Evolutionary conservation across 352 stramenopile genomes (phyloP).

Genomic region (Globisporangium irregulare): DNA sequence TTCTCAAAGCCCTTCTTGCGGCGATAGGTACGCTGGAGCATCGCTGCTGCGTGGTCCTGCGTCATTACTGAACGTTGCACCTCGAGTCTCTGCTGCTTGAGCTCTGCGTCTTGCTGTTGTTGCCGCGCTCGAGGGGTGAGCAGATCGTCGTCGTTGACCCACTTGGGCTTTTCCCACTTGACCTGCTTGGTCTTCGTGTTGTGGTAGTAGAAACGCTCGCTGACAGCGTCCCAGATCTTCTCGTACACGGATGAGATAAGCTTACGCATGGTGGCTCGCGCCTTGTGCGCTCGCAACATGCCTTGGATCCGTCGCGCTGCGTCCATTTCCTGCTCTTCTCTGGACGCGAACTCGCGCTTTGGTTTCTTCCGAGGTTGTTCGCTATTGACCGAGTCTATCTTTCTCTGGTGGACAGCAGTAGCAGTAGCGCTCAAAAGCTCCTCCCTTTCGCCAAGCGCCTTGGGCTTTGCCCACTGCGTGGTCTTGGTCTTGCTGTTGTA

Average conservation of each 20-base stretch:
- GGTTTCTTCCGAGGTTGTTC: not conserved
- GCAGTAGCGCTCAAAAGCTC: slow-evolving; percentile 2
- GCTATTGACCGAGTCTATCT: not conserved
- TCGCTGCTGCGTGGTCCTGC: slow-evolving; percentile 35
- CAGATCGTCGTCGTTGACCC: slow-evolving; percentile 63
- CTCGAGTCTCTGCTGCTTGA: not conserved
- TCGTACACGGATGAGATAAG: slow-evolving; percentile 75
- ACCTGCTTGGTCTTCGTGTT: slow-evolving; percentile 70
- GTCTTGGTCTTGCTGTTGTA: slow-evolving; percentile 72
- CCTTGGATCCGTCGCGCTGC: slow-evolving; percentile 47
- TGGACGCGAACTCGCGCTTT: slow-evolving; percentile 19
- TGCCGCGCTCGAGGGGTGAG: slow-evolving; percentile 45
- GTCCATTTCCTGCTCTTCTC: slow-evolving; percentile 24
- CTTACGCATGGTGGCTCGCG: slow-evolving; percentile 45
- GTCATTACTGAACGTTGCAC: slow-evolving; percentile 22
- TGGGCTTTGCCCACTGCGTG: slow-evolving; percentile 67
- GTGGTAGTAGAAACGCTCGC: slow-evolving; percentile 71
- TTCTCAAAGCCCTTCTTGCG: slow-evolving; percentile 39
- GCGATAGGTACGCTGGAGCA: slow-evolving; percentile 59
- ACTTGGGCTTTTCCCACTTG: slow-evolving; percentile 65
- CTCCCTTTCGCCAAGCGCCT: slow-evolving; percentile 31
- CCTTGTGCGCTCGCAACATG: slow-evolving; percentile 50
- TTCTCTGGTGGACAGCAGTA: slow-evolving; percentile 8
- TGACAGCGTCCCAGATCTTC: slow-evolving; percentile 66
- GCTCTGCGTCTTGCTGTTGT: slow-evolving; percentile 13